A percentile compares a stretch with the other conserved stretches of the same genome.
These are phyloP conservation scores for Zasmidium cellare DNA, from an alignment of 2,329 filamentous ascomycete species.

Conservation along the genomic window DNA sequence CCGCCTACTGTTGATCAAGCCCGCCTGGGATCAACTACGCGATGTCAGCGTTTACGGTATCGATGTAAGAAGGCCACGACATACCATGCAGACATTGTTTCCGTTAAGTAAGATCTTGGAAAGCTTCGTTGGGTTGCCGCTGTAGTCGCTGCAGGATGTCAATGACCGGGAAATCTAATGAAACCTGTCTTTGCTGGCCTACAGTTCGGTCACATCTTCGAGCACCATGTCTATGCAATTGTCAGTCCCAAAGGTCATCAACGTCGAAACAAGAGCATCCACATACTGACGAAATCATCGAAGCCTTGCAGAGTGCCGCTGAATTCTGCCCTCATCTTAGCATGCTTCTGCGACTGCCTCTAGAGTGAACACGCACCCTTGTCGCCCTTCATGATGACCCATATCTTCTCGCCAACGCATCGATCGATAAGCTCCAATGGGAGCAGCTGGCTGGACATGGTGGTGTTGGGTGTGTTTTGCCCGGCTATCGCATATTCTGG, in stretches of 20 bases:
- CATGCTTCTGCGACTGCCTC: background rate
- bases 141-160: conserved; percentile 70
- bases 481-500: background rate
- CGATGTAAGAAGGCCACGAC: conserved; percentile 21
- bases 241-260: conserved; percentile 8
- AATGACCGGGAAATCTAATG: conserved; percentile 3
- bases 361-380: conserved; percentile 65
- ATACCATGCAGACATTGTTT: conserved; percentile 99
- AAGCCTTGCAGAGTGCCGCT: conserved; percentile 92
- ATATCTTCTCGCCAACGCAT: conserved; percentile 95
- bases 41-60: background rate
- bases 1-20: conserved; percentile 3
- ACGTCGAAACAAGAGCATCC: conserved; percentile 10
- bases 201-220: conserved; percentile 89
- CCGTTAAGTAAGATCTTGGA: conserved; percentile 95
- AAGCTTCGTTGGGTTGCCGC: conserved; percentile 79
- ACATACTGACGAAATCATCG: conserved; percentile 99
- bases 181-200: conserved; percentile 54
- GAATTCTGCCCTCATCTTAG: conserved; percentile 68
- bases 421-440: conserved; percentile 88
- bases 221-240: conserved; percentile 82
- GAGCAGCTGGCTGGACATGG: conserved; percentile 36
- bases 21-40: conserved; percentile 10
- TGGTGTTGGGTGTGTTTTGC: background rate
- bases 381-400: conserved; percentile 99